These are phyloP conservation scores for Macadamia integrifolia DNA, from an alignment of 164 flowering plant genomes.

Conservation along the genomic window DNA sequence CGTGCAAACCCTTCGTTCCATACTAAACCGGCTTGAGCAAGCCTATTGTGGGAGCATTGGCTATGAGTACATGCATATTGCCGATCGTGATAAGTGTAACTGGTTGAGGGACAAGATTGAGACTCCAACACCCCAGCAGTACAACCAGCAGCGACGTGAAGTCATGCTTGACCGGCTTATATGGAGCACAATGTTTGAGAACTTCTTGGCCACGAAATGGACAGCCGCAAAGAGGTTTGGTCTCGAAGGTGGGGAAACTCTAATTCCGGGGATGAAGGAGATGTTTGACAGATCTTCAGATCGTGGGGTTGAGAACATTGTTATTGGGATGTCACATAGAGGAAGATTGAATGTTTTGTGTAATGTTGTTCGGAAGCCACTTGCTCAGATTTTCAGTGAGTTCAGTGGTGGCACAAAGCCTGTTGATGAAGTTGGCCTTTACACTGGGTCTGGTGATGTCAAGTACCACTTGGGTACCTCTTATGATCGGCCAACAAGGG, in stretches of 20 bases:
- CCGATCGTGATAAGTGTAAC: conserved; percentile 84
- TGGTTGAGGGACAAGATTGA: conserved; percentile 97
- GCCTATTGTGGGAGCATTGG: conserved; percentile 96
- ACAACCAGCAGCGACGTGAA: conserved; percentile 61
- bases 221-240: conserved; percentile 83
- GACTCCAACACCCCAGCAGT: conserved; percentile 69
- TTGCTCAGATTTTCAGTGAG: conserved; percentile 89
- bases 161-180: conserved; percentile 92
- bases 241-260: conserved; percentile 85
- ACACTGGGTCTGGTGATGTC: conserved; percentile 99
- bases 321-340: conserved; percentile 82
- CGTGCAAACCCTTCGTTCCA: conserved; percentile 80
- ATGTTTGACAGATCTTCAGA: conserved; percentile 86
- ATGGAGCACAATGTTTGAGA: conserved; percentile 95
- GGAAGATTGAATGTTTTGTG: conserved; percentile 72
- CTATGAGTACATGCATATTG: conserved; percentile 94
- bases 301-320: conserved; percentile 86
- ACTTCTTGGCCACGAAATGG: conserved; percentile 84
- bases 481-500: conserved; percentile 95
- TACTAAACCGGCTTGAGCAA: conserved; percentile 86
- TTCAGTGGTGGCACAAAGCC: conserved; percentile 88
- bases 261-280: conserved; percentile 93
- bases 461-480: conserved; percentile 98
- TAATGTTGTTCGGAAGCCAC: conserved; percentile 91
- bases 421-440: conserved; percentile 82